A percentile compares a stretch with the other conserved stretches of the same genome.
Evolutionary conservation across 371 early-diverging fungal genomes (phyloP).

Genomic region (Dipsacomyces acuminosporus): DNA sequence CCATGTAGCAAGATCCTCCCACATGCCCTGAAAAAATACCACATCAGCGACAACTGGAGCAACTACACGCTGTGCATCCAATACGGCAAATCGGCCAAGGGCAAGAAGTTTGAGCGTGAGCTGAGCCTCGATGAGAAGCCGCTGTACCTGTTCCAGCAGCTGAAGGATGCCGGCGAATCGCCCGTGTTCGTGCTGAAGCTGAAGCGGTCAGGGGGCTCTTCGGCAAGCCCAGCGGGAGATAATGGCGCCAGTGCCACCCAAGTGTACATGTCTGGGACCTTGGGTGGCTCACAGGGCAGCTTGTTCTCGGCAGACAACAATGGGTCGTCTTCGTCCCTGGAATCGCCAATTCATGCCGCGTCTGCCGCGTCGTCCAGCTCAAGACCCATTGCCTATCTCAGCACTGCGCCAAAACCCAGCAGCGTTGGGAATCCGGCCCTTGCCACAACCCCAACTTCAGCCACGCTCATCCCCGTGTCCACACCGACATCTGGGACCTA

Average conservation of each 20-base stretch:
- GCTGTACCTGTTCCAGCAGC: conserved; percentile 67
- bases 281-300: conserved; percentile 31
- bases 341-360: conserved; percentile 15
- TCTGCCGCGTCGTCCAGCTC: no score
- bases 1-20: conserved; percentile 81
- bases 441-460: no score
- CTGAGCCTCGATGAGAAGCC: conserved; percentile 81
- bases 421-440: no score
- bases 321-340: conserved; percentile 39
- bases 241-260: conserved; percentile 3
- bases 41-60: conserved; percentile 82
- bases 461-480: no score
- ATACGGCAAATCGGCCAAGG: conserved; percentile 34
- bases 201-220: conserved; percentile 8
- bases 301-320: conserved; percentile 36
- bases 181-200: conserved; percentile 73
- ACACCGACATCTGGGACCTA: no score
- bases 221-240: background rate
- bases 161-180: conserved; percentile 68
- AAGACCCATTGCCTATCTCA: no score
- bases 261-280: background rate
- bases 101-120: conserved; percentile 60
- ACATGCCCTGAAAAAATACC: conserved; percentile 85
- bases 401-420: no score
- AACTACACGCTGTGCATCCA: conserved; percentile 78